A percentile compares a stretch with the other conserved stretches of the same genome.
These are phyloP conservation scores for Vitis amurensis DNA, from an alignment of 164 flowering plant genomes.

Conservation along the genomic window DNA sequence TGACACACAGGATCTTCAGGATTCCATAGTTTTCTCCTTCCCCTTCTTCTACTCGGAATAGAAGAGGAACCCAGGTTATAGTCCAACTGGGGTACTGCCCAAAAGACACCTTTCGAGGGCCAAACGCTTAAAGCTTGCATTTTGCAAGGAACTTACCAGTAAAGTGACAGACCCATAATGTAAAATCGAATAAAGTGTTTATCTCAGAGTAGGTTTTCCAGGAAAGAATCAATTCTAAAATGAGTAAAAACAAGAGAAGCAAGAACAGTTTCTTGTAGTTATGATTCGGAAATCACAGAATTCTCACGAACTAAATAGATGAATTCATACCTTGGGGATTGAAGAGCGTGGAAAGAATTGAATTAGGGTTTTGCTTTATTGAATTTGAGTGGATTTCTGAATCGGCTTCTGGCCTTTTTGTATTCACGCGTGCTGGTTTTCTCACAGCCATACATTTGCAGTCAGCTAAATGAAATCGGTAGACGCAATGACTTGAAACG, in stretches of 20 bases:
- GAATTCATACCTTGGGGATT: slow-evolving; percentile 24
- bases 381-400: neutral
- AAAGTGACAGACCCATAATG: slow-evolving; percentile 20
- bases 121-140: slow-evolving; percentile 63
- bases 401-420: neutral
- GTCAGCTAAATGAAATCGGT: neutral
- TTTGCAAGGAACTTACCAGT: slow-evolving; percentile 8
- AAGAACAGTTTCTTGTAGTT: neutral
- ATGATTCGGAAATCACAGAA: neutral
- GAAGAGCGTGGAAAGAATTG: neutral
- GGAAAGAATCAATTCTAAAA: neutral
- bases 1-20: slow-evolving; percentile 17
- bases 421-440: neutral
- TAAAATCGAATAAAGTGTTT: slow-evolving; percentile 4
- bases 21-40: slow-evolving; percentile 28
- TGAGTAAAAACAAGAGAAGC: neutral
- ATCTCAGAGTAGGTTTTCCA: neutral
- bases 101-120: slow-evolving; percentile 37
- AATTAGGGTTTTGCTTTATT: neutral
- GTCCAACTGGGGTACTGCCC: slow-evolving; percentile 32
- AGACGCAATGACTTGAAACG: too few relatives aligned
- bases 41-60: slow-evolving; percentile 19
- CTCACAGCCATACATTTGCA: slow-evolving; percentile 26
- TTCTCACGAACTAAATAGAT: neutral
- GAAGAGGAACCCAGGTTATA: slow-evolving; percentile 27